Evolutionary conservation across 1,139 yeast genomes (phyloP), one percentile per base, ranked within the genome.

Genomic region (Scheffersomyces segobiensis): DNA sequence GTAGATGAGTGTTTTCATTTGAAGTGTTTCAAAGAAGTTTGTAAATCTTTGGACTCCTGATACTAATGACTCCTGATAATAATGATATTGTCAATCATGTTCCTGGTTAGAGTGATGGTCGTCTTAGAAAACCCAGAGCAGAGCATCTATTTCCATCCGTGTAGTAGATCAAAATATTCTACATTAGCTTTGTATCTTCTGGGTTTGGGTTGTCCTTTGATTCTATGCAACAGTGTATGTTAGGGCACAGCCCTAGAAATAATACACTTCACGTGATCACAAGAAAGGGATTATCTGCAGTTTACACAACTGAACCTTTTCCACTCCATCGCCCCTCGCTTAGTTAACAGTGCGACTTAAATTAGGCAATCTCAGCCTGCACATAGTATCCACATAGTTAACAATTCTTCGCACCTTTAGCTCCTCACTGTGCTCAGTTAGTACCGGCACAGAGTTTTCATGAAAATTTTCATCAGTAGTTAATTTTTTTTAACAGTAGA

Each of bases 211-310:
- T 49, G 18, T 8, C 6, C 21, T 10, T 10, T 10, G 17, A 18
- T 10, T 2, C 6, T 24, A 10, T 24, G 5, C 32, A 24, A 24
- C 10, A 24, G 32, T 2, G 8, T 1, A 0, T 20, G 7, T 10
- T 52, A 58, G 60, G 60, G 57, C 21, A 19, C 20, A 49, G 57
- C 60, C 60, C 60, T 54, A 24, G 46, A 20, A 8, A 22, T 10
- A 20, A 46, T 52, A 51, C 39, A 48, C 17, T 32, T 2, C 42
- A 32, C 42, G 42, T 32, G 42, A 32, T 32, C 12, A 4, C 8
- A 32, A 32, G 32, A 32, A 12, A 2, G 42, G 17, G 12, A 2
- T 32, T 32, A 14, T 32, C 14, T 32, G 42, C 42, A 32, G 42
- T 14, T 32, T 4, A 12, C 42, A 14, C 42, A 32, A 32, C 17